A percentile compares a stretch with the other conserved stretches of the same genome.
Evolutionary conservation across 495 filamentous ascomycete genomes (phyloP).

Genomic region (Paragyromitra xinjiangensis): DNA sequence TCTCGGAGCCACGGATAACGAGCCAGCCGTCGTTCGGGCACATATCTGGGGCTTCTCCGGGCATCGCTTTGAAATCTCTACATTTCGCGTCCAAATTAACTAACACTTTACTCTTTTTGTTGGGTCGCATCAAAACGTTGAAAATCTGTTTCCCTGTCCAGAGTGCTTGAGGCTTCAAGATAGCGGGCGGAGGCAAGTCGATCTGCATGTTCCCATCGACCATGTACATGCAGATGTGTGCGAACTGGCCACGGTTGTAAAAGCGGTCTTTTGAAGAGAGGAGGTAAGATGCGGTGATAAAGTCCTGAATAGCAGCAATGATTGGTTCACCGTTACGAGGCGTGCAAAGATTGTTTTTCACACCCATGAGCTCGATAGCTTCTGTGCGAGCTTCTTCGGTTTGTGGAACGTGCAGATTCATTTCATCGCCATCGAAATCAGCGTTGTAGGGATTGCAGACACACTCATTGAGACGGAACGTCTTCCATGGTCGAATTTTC

Average conservation of each 20-base stretch:
- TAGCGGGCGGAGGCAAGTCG: slow-evolving; percentile 84
- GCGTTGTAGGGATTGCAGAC: slow-evolving; percentile 98
- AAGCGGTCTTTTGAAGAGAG: slow-evolving; percentile 93
- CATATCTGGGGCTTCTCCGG: slow-evolving; percentile 72
- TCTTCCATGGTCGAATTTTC: slow-evolving; percentile 93
- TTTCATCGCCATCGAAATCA: slow-evolving; percentile 99
- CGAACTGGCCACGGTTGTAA: slow-evolving; percentile 84
- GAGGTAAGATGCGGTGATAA: slow-evolving; percentile 93
- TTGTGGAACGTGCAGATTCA: slow-evolving; percentile 98
- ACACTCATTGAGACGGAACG: slow-evolving; percentile 97
- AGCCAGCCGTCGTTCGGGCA: slow-evolving; percentile 85
- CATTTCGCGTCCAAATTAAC: slow-evolving; percentile 95
- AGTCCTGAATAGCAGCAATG: slow-evolving; percentile 97
- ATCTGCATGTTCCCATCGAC: slow-evolving; percentile 80
- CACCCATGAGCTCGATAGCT: slow-evolving; percentile 96
- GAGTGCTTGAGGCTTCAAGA: slow-evolving; percentile 83
- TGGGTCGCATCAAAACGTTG: slow-evolving; percentile 92
- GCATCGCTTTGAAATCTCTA: slow-evolving; percentile 73
- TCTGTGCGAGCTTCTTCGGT: slow-evolving; percentile 96
- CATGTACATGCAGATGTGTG: slow-evolving; percentile 93
- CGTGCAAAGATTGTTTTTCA: slow-evolving; percentile 93
- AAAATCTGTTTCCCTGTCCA: slow-evolving; percentile 99
- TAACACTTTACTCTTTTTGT: slow-evolving; percentile 76
- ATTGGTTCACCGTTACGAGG: slow-evolving; percentile 98
- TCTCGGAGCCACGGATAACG: slow-evolving; percentile 92